These are phyloP conservation scores for Euphorbia tirucalli DNA, from an alignment of 345 rosid genomes.

Conservation along the genomic window DNA sequence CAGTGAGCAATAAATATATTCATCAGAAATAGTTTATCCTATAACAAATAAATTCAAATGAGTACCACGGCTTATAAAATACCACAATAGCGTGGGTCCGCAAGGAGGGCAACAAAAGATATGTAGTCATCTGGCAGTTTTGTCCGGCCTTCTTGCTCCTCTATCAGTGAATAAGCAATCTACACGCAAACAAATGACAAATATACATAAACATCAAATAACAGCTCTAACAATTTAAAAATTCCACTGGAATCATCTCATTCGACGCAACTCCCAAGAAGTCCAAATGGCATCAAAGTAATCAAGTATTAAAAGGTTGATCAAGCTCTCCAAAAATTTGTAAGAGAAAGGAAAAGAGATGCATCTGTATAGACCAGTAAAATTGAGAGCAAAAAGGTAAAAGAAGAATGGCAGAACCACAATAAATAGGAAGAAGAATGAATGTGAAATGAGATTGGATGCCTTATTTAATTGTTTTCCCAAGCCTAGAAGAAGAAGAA, in stretches of 20 bases:
- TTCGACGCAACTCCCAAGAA: neutral
- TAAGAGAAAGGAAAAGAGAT: neutral
- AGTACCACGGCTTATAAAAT: slow-evolving; percentile 44
- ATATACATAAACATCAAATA: neutral
- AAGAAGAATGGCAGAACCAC: neutral
- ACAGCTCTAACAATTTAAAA: neutral
- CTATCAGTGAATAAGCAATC: slow-evolving; percentile 86
- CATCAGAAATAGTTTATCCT: slow-evolving; percentile 2
- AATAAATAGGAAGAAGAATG: neutral
- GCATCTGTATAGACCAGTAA: neutral
- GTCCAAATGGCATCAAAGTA: neutral
- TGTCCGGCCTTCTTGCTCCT: slow-evolving; percentile 83
- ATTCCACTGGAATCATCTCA: neutral
- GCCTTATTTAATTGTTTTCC: too few relatives aligned
- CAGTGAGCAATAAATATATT: slow-evolving; percentile 9
- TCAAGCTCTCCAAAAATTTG: neutral
- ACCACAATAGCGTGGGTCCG: slow-evolving; percentile 97
- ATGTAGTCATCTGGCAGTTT: slow-evolving; percentile 67
- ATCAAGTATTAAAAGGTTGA: neutral
- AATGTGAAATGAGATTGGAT: neutral
- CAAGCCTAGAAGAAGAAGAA: neutral
- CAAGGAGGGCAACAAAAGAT: slow-evolving; percentile 93
- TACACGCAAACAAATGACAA: slow-evolving; percentile 22
- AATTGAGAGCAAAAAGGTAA: neutral
- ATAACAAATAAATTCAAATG: slow-evolving; percentile 26